Evolutionary conservation across 495 filamentous ascomycete species (phyloP).

Genomic region (Bombardia bombarda): DNA sequence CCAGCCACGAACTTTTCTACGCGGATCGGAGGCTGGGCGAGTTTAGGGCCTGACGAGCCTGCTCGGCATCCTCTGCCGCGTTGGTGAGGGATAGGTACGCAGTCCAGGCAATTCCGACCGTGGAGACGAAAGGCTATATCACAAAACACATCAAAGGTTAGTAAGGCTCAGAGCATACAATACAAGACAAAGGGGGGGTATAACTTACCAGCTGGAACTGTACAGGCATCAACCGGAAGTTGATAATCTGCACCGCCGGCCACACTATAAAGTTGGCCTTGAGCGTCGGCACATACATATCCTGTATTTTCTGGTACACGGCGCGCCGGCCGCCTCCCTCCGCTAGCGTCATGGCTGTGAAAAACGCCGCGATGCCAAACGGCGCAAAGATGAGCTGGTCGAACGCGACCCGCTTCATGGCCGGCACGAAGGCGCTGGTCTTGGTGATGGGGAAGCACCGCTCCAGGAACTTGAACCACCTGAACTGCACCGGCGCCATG

Average conservation of each 20-base stretch:
- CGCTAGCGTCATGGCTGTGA: constrained; percentile 92
- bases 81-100: constrained; percentile 94
- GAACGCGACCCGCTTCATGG: constrained; percentile 80
- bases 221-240: constrained; percentile 90
- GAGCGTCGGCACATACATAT: constrained; percentile 87
- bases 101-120: constrained; percentile 98
- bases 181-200: neutral
- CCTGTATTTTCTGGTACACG: constrained; percentile 75
- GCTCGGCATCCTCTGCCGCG: constrained; percentile 58
- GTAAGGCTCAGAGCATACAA: neutral
- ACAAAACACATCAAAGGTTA: neutral
- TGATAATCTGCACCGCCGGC: constrained; percentile 93
- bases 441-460: constrained; percentile 77
- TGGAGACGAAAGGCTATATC: constrained; percentile 88
- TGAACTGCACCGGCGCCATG: constrained; percentile 94
- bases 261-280: constrained; percentile 96
- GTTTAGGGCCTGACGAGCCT: constrained; percentile 7
- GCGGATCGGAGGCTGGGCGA: constrained; percentile 23
- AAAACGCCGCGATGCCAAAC: constrained; percentile 82
- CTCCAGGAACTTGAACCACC: constrained; percentile 91
- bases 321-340: constrained; percentile 84
- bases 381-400: constrained; percentile 97
- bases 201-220: constrained; percentile 91
- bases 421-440: constrained; percentile 60
- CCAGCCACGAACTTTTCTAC: neutral